These are phyloP conservation scores for Bullera alba DNA, from an alignment of 768 basidiomycete genomes.

Conservation along the genomic window DNA sequence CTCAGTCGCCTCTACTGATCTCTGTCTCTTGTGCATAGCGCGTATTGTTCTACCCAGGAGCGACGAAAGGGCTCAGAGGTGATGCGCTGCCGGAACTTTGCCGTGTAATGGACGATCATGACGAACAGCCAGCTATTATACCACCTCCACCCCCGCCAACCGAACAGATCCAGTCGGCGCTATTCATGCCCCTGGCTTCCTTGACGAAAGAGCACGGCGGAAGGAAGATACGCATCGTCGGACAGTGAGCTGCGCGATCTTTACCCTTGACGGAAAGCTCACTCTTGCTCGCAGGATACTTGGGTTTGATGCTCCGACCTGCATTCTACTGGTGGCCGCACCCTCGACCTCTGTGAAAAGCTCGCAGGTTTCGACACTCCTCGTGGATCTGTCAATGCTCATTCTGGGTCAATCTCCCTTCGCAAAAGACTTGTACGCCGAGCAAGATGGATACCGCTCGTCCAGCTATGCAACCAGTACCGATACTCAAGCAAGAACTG, in stretches of 20 bases:
- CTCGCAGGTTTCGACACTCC: slow-evolving; percentile 9
- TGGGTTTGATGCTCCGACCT: slow-evolving; percentile 19
- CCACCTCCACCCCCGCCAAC: slow-evolving; percentile 15
- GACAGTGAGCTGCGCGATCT: slow-evolving; percentile 23
- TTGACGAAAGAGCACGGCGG: slow-evolving; percentile 10
- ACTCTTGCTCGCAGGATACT: slow-evolving; percentile 14
- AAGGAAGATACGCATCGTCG: slow-evolving; percentile 23
- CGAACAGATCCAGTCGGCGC: slow-evolving; percentile 20
- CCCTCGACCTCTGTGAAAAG: background rate
- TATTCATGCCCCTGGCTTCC: slow-evolving; percentile 16
- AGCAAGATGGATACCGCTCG: background rate
- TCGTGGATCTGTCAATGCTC: slow-evolving; percentile 23
- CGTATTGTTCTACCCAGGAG: too few species aligned
- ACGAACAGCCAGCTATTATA: too few species aligned
- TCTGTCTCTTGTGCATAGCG: too few species aligned
- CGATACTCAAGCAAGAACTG: background rate
- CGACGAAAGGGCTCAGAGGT: too few species aligned
- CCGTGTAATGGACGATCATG: too few species aligned
- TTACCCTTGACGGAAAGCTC: background rate
- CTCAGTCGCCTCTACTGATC: too few species aligned
- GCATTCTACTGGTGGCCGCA: slow-evolving; percentile 13
- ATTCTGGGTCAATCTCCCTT: slow-evolving; percentile 24
- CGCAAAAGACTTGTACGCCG: slow-evolving; percentile 7
- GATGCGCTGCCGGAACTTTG: too few species aligned
- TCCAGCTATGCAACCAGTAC: background rate